phyloP scores from a whole-genome alignment of 345 rosid genomes.

The Hypericum perforatum region DNA sequence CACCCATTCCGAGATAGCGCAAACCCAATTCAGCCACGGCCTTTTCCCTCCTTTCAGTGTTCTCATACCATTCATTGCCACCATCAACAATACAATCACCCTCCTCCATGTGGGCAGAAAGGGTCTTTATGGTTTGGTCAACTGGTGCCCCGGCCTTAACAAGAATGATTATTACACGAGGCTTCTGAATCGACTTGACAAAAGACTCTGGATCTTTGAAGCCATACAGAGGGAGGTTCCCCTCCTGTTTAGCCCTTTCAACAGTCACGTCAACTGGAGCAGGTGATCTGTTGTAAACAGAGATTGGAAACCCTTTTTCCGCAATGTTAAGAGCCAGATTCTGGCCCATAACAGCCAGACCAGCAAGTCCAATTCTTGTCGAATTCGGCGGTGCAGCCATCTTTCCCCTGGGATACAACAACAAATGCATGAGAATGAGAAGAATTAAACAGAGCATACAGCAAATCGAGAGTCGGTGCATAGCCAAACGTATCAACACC shows the following conservation, averaged over 20 bases:
- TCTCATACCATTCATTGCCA: slow-evolving; percentile 97
- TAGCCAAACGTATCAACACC: too few relatives aligned
- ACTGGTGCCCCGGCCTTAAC: slow-evolving; percentile 96
- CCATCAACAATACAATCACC: slow-evolving; percentile 96
- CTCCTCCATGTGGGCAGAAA: slow-evolving; percentile 71
- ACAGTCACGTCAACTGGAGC: slow-evolving; percentile 89
- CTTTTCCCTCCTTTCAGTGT: slow-evolving; percentile 85
- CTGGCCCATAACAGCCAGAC: slow-evolving; percentile 98
- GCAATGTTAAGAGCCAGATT: slow-evolving; percentile 91
- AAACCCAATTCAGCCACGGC: slow-evolving; percentile 58
- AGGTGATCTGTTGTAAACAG: slow-evolving; percentile 83
- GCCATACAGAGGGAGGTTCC: slow-evolving; percentile 65
- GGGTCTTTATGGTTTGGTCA: slow-evolving; percentile 81
- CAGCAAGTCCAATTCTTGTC: slow-evolving; percentile 89
- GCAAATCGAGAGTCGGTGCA: too few relatives aligned
- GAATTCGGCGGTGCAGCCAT: slow-evolving; percentile 50
- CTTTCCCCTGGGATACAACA: slow-evolving; percentile 15
- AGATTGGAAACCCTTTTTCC: slow-evolving; percentile 90
- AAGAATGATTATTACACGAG: slow-evolving; percentile 89
- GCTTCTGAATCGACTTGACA: slow-evolving; percentile 72
- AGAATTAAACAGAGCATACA: too few relatives aligned
- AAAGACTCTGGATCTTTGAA: slow-evolving; percentile 83
- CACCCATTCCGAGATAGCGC: slow-evolving; percentile 95
- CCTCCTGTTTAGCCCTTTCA: slow-evolving; percentile 79
- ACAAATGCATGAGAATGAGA: too few relatives aligned